Conservation (phyloP, 257 asterid genomes). For the Paraleonurus japonicus region DNA sequence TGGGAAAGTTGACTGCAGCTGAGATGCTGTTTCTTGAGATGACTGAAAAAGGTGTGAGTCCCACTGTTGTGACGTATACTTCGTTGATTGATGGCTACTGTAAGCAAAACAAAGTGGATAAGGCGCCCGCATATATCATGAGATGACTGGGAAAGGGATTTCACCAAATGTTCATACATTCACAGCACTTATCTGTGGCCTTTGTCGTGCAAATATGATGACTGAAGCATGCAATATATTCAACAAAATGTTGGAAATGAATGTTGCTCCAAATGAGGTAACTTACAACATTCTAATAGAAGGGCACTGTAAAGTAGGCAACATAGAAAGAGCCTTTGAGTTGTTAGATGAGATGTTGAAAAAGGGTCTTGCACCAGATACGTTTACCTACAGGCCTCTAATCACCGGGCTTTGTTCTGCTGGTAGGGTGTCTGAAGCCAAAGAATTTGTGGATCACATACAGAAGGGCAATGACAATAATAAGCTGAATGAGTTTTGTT, state of each 20-base stretch:
- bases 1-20: conserved; percentile 56
- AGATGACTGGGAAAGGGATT: conserved; percentile 82
- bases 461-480: conserved; percentile 34
- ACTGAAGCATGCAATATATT: conserved; percentile 59
- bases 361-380: conserved; percentile 72
- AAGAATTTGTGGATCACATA: conserved; percentile 55
- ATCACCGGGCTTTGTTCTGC: conserved; percentile 67
- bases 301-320: conserved; percentile 65
- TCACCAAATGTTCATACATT: conserved; percentile 68
- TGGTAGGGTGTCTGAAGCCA: conserved; percentile 65
- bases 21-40: conserved; percentile 48
- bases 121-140: conserved; percentile 68
- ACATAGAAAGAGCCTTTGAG: conserved; percentile 57
- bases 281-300: conserved; percentile 83
- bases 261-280: conserved; percentile 64
- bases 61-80: conserved; percentile 87
- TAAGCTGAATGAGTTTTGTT: conserved; percentile 70
- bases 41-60: conserved; percentile 55
- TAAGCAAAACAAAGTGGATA: conserved; percentile 53
- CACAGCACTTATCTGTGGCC: conserved; percentile 71
- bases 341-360: conserved; percentile 67
- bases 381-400: conserved; percentile 74
- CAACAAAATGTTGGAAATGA: conserved; percentile 52
- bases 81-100: conserved; percentile 82
- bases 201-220: conserved; percentile 57